Percentiles rank a stretch among this genome's conserved stretches.
Evolutionary conservation across 2,329 filamentous ascomycete genomes (phyloP).

Genomic region (Exophiala sp.): DNA sequence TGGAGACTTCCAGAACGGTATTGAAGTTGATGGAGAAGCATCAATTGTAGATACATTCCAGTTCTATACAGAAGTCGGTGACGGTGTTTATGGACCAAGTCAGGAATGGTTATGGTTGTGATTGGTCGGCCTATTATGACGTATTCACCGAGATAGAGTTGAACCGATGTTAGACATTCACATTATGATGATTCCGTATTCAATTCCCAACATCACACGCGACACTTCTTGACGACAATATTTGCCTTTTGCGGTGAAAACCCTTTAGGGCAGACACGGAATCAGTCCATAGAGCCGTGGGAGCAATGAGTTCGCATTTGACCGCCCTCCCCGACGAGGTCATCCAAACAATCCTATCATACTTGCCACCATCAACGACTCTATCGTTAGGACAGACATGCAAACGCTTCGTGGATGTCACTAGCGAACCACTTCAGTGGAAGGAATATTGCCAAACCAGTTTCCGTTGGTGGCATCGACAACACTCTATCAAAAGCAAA

Average conservation of each 20-base stretch:
- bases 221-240: not conserved
- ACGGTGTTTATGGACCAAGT: not conserved
- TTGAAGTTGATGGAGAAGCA: not conserved
- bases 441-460: conserved; percentile 64
- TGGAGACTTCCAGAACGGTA: not conserved
- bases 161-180: not conserved
- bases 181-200: too few relatives aligned
- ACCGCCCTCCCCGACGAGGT: conserved; percentile 72
- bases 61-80: not conserved
- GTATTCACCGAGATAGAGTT: not conserved
- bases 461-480: conserved; percentile 72
- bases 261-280: too few relatives aligned
- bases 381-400: conserved; percentile 58
- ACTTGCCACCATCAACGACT: conserved; percentile 52
- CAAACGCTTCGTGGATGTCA: conserved; percentile 61
- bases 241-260: not conserved
- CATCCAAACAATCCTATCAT: conserved; percentile 71
- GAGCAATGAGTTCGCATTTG: conserved; percentile 2
- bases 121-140: conserved; percentile 4
- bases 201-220: not conserved
- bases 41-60: too few relatives aligned
- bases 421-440: conserved; percentile 75
- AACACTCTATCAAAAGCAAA: conserved; percentile 59
- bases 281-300: too few relatives aligned
- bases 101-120: not conserved